Base-by-base conservation (phyloP, 495 filamentous ascomycete genomes). In the Apodospora peruviana region DNA sequence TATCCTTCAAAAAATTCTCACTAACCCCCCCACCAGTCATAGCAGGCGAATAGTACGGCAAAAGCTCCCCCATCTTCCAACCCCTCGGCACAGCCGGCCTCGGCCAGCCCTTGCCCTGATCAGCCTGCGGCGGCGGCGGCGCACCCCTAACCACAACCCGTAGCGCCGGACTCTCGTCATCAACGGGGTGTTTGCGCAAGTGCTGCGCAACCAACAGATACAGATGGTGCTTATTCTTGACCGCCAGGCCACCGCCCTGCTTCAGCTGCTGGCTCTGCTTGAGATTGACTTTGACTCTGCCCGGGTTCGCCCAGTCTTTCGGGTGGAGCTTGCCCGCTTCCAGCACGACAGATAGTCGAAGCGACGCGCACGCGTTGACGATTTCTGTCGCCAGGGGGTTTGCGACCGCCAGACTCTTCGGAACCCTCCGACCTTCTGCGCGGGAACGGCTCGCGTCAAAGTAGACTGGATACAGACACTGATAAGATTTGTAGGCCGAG, bases 291-390 rank as follows among this genome's bases (percentile, higher is more conserved):
- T 87, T 78, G 54, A 98, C 90, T 22, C 93, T 76, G 0, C 93
- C 93, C 11, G 93, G 93, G 70, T 98, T 98, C 27, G 84, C 86
- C 93, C 93, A 98, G 69, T 98, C 93, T 68, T 91, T 90, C 0
- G 93, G 93, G 71, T 98, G 93, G 39, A 83, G 74, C 70, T 95
- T 96, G 56, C 84, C 86, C 0, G 91, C 90, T 66, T 98, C 93
- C 64, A 96, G 84, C 4, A 90, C 85, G 24, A 84, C 82, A 23
- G 80, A 77, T 49, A 96, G 66, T 4, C 86, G 82, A 36, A 96
- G 72, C 50, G 68, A 67, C 17, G 83, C 81, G 58, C 86, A 87
- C 0, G 91, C 93, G 52, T 90, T 83, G 25, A 88, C 87, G 61
- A 98, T 91, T 55, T 91, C 89, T 45, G 88, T 75, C 5, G 93